Percentiles rank a stretch among this genome's conserved stretches.
phyloP scores from a whole-genome alignment of 345 rosid genomes.

The Pugionium cornutum region DNA sequence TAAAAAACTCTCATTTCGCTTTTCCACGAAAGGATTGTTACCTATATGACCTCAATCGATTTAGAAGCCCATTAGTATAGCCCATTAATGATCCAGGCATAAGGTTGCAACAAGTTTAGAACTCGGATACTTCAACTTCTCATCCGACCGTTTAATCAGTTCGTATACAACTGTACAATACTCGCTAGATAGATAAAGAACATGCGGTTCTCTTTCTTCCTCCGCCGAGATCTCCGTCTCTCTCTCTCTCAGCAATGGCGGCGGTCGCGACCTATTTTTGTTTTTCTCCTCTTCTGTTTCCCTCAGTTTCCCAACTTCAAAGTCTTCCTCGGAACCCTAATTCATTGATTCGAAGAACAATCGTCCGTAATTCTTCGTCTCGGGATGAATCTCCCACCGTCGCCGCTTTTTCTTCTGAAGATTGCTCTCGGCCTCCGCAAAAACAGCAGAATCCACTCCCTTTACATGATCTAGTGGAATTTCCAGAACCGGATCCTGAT shows the following conservation, averaged over 20 bases:
- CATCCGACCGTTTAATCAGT: conserved; percentile 40
- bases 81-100: conserved; percentile 4
- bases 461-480: conserved; percentile 20
- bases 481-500: conserved; percentile 31
- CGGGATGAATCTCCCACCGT: conserved; percentile 30
- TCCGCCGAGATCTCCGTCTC: conserved; percentile 29
- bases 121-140: neutral
- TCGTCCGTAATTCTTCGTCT: conserved; percentile 41
- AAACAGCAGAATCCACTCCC: conserved; percentile 11
- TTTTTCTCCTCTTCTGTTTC: conserved; percentile 19
- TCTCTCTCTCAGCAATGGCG: conserved; percentile 40
- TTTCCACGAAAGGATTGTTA: no score
- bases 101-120: neutral
- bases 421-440: conserved; percentile 30
- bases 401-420: conserved; percentile 28
- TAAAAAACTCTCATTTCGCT: no score
- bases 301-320: conserved; percentile 17
- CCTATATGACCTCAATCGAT: no score
- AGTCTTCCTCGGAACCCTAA: conserved; percentile 22
- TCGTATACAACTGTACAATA: neutral
- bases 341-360: conserved; percentile 35
- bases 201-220: conserved; percentile 35
- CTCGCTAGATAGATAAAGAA: conserved; percentile 26
- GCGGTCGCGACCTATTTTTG: conserved; percentile 45
- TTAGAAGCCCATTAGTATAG: conserved; percentile 15